These are phyloP conservation scores for Fusarium sp. DNA, from an alignment of 2,329 filamentous ascomycete genomes.

Conservation along the genomic window DNA sequence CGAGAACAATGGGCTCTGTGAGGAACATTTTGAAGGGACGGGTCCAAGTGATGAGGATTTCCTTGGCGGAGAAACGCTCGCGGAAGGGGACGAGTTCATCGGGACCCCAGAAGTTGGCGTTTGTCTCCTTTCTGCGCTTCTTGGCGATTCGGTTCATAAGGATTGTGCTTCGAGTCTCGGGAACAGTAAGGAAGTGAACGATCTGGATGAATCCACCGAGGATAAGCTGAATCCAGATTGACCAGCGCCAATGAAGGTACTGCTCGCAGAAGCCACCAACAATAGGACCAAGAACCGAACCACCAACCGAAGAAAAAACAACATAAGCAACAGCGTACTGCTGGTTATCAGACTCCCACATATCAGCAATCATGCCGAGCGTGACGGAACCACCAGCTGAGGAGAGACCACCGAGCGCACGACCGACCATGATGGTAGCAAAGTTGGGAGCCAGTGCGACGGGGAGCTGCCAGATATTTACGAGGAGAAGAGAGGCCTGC, in stretches of 20 bases:
- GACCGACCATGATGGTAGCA: slow-evolving; percentile 73
- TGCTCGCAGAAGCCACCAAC: slow-evolving; percentile 80
- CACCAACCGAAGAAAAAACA: slow-evolving; percentile 82
- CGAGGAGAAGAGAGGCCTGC: slow-evolving; percentile 76
- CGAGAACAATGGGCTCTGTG: slow-evolving; percentile 78
- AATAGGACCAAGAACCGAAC: slow-evolving; percentile 79
- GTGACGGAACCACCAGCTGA: slow-evolving; percentile 79
- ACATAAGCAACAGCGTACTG: slow-evolving; percentile 81
- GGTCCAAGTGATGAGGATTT: slow-evolving; percentile 65
- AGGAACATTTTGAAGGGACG: slow-evolving; percentile 78
- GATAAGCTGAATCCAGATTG: slow-evolving; percentile 87
- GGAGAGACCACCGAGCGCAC: slow-evolving; percentile 74
- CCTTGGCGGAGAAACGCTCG: slow-evolving; percentile 66
- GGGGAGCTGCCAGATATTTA: slow-evolving; percentile 80
- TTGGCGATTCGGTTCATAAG: slow-evolving; percentile 84
- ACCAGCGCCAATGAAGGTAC: slow-evolving; percentile 74
- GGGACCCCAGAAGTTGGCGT: slow-evolving; percentile 74
- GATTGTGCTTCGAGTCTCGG: slow-evolving; percentile 80
- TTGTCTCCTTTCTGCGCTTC: slow-evolving; percentile 69
- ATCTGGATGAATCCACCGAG: slow-evolving; percentile 76
- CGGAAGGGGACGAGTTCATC: slow-evolving; percentile 73
- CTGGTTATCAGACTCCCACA: slow-evolving; percentile 75
- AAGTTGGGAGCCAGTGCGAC: slow-evolving; percentile 80
- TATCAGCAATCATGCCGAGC: slow-evolving; percentile 77
- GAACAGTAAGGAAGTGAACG: slow-evolving; percentile 74